Evolutionary conservation across 192 early-diverging fungal species (phyloP).

Genomic region (Coemansia umbellata): DNA sequence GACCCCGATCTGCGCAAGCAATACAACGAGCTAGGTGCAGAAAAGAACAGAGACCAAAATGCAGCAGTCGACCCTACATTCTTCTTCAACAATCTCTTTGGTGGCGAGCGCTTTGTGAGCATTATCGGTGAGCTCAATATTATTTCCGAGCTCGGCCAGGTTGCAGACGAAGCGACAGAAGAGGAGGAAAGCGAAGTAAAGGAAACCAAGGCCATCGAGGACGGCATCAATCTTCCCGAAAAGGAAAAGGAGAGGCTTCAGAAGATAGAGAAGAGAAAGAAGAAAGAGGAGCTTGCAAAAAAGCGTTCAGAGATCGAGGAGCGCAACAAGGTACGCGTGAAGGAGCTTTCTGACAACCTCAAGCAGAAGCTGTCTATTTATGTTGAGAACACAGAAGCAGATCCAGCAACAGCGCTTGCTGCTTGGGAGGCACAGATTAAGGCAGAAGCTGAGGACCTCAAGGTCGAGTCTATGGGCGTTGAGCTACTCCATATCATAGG

Average conservation of each 20-base stretch:
- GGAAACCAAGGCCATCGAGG: constrained; percentile 31
- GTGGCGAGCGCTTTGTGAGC: constrained; percentile 94
- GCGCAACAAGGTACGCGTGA: constrained; percentile 62
- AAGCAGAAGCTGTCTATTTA: constrained; percentile 74
- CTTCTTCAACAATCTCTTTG: constrained; percentile 96
- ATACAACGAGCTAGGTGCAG: constrained; percentile 85
- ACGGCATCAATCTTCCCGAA: constrained; percentile 2
- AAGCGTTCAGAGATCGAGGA: constrained; percentile 59
- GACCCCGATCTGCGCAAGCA: constrained; percentile 81
- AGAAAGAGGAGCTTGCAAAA: constrained; percentile 57
- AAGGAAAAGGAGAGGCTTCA: constrained; percentile 38
- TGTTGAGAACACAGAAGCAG: constrained; percentile 58
- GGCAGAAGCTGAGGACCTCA: constrained; percentile 83
- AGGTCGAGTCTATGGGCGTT: constrained; percentile 86
- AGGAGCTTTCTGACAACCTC: constrained; percentile 69
- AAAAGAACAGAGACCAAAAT: constrained; percentile 56
- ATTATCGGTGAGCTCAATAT: constrained; percentile 98
- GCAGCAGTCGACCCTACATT: constrained; percentile 85
- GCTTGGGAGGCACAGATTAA: constrained; percentile 67
- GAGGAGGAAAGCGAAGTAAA: constrained; percentile 49
- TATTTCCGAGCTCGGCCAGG: constrained; percentile 86
- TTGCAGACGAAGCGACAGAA: constrained; percentile 57
- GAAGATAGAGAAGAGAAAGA: constrained; percentile 57
- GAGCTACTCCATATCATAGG: constrained; percentile 93
- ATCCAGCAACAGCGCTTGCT: constrained; percentile 54